These are phyloP conservation scores for Rubia balearica DNA, from an alignment of 305 asterid species.

Conservation along the genomic window DNA sequence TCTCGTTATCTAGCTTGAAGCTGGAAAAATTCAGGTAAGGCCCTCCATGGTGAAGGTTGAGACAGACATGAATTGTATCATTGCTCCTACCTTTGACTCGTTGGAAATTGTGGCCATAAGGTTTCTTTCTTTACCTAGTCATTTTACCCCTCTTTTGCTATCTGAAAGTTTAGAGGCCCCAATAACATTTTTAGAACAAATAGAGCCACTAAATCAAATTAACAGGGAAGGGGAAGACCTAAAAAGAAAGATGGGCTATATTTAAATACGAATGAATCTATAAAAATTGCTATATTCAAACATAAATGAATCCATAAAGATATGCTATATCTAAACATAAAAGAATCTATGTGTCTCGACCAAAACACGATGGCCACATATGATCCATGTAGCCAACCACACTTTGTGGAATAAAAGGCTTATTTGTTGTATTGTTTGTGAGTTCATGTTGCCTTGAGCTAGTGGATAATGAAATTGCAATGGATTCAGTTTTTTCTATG, in stretches of 20 bases:
- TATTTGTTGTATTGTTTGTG: not conserved
- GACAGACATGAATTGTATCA: slow-evolving; percentile 29
- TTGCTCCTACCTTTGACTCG: slow-evolving; percentile 37
- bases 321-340: not conserved
- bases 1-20: slow-evolving; percentile 35
- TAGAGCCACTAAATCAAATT: not conserved
- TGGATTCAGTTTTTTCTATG: not conserved
- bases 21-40: slow-evolving; percentile 59
- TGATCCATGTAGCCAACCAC: not conserved
- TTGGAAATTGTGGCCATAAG: slow-evolving; percentile 60
- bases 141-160: not conserved
- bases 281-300: not conserved
- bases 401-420: not conserved
- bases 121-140: slow-evolving; percentile 25
- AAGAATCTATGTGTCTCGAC: not conserved
- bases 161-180: not conserved
- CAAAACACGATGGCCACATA: not conserved
- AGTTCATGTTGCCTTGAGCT: not conserved
- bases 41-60: slow-evolving; percentile 82
- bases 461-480: not conserved
- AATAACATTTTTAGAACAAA: not conserved
- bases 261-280: too few species aligned
- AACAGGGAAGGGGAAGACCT: not conserved
- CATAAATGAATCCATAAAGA: not conserved
- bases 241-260: not conserved